Conservation (phyloP, 306 rosid species). For the Vicia villosa region DNA sequence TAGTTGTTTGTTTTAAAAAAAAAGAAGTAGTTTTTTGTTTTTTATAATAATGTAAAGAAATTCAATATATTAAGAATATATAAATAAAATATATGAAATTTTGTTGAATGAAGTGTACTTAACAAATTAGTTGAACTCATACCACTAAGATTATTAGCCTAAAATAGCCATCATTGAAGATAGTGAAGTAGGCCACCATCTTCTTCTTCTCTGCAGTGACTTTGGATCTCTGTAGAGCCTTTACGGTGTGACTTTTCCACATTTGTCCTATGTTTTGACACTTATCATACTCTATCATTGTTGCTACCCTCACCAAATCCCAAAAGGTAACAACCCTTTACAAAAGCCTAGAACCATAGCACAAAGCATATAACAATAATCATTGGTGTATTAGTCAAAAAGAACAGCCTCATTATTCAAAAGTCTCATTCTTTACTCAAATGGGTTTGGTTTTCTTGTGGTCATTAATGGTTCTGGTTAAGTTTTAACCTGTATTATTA, state of each 20-base stretch:
- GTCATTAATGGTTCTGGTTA: conserved; percentile 41
- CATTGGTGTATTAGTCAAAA: conserved; percentile 41
- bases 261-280: conserved; percentile 63
- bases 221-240: conserved; percentile 44
- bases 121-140: background rate
- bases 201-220: conserved; percentile 36
- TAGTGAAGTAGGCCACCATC: conserved; percentile 3
- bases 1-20: too few relatives aligned
- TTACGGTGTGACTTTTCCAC: conserved; percentile 47
- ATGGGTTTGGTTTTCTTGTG: conserved; percentile 41
- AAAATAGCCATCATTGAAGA: conserved; percentile 2
- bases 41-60: too few relatives aligned
- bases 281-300: conserved; percentile 39
- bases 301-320: conserved; percentile 43
- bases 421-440: conserved; percentile 41
- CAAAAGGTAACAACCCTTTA: conserved; percentile 48
- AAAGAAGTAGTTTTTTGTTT: too few relatives aligned
- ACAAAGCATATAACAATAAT: conserved; percentile 5
- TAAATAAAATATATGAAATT: too few relatives aligned
- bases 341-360: conserved; percentile 51
- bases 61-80: too few relatives aligned
- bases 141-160: background rate
- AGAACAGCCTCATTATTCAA: conserved; percentile 55
- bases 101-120: too few relatives aligned
- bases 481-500: conserved; percentile 43